phyloP scores from a whole-genome alignment of 1,284 basidiomycete species.

The Papiliotrema flavescens region DNA sequence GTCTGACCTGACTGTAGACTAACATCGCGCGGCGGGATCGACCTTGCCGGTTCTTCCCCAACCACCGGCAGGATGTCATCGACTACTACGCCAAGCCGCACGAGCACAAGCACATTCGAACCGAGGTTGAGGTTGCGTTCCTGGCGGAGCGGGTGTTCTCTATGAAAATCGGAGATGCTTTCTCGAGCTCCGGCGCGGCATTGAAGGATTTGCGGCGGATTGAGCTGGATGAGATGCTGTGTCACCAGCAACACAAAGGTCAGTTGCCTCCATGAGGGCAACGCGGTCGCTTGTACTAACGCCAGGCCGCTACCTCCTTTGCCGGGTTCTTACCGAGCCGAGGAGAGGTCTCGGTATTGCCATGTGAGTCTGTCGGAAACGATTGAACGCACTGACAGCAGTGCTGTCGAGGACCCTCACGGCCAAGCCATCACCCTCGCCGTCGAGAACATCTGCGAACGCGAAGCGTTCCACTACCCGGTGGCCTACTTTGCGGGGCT shows the following conservation, averaged over 20 bases:
- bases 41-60: neutral
- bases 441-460: neutral
- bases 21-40: neutral
- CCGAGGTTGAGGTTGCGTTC: neutral
- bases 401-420: neutral
- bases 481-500: neutral
- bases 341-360: neutral
- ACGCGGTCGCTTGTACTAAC: neutral
- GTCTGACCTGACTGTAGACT: neutral
- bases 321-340: neutral
- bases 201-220: neutral
- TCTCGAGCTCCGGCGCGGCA: neutral
- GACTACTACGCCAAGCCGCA: neutral
- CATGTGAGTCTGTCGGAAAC: neutral
- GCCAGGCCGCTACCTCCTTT: neutral
- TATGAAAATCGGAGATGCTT: neutral
- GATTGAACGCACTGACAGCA: neutral
- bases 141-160: too few relatives aligned
- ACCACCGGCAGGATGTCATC: neutral
- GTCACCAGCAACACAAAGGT: neutral
- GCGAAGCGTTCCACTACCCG: neutral
- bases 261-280: neutral
- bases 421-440: neutral
- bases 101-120: too few relatives aligned
- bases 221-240: neutral